These are phyloP conservation scores for Xylariaceae sp. DNA, from an alignment of 2,329 filamentous ascomycete species.

Conservation along the genomic window DNA sequence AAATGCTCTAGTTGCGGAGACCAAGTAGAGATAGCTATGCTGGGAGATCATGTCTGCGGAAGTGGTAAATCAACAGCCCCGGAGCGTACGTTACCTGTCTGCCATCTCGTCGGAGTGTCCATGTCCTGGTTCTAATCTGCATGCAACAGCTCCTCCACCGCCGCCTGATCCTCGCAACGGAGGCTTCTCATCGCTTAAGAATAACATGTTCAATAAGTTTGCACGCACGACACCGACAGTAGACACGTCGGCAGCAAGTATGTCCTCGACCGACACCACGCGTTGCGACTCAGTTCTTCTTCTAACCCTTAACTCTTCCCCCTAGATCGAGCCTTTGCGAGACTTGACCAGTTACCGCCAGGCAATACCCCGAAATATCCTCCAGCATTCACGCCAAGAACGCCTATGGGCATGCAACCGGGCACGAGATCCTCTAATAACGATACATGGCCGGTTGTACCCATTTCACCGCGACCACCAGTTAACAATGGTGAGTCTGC, in stretches of 20 bases:
- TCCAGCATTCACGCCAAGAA: slow-evolving; percentile 58
- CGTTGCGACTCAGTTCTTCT: slow-evolving; percentile 17
- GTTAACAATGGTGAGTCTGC: slow-evolving; percentile 47
- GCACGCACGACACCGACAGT: slow-evolving; percentile 47
- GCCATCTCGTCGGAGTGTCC: neutral
- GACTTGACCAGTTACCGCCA: slow-evolving; percentile 57
- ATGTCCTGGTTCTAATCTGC: slow-evolving; percentile 20
- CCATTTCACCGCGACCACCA: slow-evolving; percentile 40
- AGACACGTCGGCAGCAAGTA: slow-evolving; percentile 54
- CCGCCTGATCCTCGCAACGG: slow-evolving; percentile 30
- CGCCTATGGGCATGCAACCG: slow-evolving; percentile 44
- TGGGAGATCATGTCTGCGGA: slow-evolving; percentile 78
- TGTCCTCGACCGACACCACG: slow-evolving; percentile 27
- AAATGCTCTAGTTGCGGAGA: slow-evolving; percentile 78
- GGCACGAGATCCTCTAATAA: slow-evolving; percentile 39
- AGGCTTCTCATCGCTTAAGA: slow-evolving; percentile 36
- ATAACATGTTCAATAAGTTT: slow-evolving; percentile 37
- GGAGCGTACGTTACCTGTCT: slow-evolving; percentile 37
- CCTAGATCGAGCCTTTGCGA: slow-evolving; percentile 50
- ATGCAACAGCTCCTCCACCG: slow-evolving; percentile 24
- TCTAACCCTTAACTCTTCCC: slow-evolving; percentile 26
- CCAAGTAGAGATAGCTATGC: slow-evolving; percentile 75
- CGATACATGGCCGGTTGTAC: slow-evolving; percentile 44
- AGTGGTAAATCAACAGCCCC: slow-evolving; percentile 36
- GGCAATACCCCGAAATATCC: slow-evolving; percentile 56